These are phyloP conservation scores for Amanita phalloides DNA, from an alignment of 768 basidiomycete species.

Conservation along the genomic window DNA sequence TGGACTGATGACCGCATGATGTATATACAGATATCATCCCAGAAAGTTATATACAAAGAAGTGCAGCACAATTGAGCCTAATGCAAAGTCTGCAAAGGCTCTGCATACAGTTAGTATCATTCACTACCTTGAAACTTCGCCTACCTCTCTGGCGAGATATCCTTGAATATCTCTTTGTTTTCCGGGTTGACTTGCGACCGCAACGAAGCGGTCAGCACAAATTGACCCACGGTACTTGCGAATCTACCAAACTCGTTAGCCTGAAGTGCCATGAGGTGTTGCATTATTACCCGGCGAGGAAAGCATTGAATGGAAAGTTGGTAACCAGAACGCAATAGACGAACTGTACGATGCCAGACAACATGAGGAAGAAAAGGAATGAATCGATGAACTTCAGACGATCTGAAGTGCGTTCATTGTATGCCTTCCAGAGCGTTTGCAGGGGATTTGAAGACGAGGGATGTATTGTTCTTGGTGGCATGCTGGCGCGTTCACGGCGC, in stretches of 20 bases:
- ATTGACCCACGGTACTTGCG: slow-evolving; percentile 89
- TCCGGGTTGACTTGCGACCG: slow-evolving; percentile 87
- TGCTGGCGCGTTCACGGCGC: slow-evolving; percentile 10
- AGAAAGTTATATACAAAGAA: slow-evolving; percentile 99
- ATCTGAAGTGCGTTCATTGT: slow-evolving; percentile 65
- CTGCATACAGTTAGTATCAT: slow-evolving; percentile 27
- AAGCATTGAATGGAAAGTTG: slow-evolving; percentile 95
- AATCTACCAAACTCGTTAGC: slow-evolving; percentile 45
- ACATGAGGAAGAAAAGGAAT: slow-evolving; percentile 86
- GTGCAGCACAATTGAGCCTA: slow-evolving; percentile 93
- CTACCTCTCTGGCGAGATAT: slow-evolving; percentile 89
- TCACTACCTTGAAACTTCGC: slow-evolving; percentile 11
- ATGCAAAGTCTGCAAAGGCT: slow-evolving; percentile 93
- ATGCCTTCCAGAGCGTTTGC: slow-evolving; percentile 62
- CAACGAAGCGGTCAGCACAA: slow-evolving; percentile 87
- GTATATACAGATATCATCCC: slow-evolving; percentile 38
- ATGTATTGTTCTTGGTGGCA: slow-evolving; percentile 25
- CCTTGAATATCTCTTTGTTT: slow-evolving; percentile 76
- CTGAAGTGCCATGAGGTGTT: neutral
- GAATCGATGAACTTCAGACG: slow-evolving; percentile 91
- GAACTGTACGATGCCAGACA: slow-evolving; percentile 87
- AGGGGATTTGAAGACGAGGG: slow-evolving; percentile 23
- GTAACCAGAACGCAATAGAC: slow-evolving; percentile 85
- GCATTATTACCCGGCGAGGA: slow-evolving; percentile 77
- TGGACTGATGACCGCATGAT: neutral